These are phyloP conservation scores for Penicillium sp. DNA, from an alignment of 2,329 filamentous ascomycete species.

Conservation along the genomic window DNA sequence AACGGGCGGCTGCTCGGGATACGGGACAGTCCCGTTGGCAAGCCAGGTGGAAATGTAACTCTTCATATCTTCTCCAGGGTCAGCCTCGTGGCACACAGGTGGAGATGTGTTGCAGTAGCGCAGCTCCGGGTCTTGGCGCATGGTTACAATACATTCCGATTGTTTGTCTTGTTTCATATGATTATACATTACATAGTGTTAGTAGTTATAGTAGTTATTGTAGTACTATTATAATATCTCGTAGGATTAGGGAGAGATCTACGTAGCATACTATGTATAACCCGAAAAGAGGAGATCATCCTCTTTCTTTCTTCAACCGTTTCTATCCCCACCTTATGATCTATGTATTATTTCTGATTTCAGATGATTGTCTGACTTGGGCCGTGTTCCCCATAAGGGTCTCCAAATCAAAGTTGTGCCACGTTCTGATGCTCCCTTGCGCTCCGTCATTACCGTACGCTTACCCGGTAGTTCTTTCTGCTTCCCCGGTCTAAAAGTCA, in stretches of 20 bases:
- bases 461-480: background rate
- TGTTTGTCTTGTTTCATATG: background rate
- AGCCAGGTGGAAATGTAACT: conserved; percentile 10
- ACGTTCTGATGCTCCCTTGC: conserved; percentile 14
- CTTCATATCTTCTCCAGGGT: conserved; percentile 15
- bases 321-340: background rate
- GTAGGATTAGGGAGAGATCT: background rate
- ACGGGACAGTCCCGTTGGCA: background rate
- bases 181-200: background rate
- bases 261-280: background rate
- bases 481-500: conserved; percentile 2
- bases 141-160: conserved; percentile 5
- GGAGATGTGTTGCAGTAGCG: conserved; percentile 19
- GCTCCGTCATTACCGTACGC: conserved; percentile 1
- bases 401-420: conserved; percentile 2
- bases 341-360: too few species aligned
- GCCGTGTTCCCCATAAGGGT: background rate
- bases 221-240: background rate
- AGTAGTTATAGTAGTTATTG: background rate
- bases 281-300: background rate
- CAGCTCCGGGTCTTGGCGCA: conserved; percentile 23
- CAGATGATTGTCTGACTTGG: background rate
- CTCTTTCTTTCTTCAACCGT: background rate
- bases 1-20: background rate
- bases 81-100: conserved; percentile 28